A percentile compares a stretch with the other conserved stretches of the same genome.
These are phyloP conservation scores for Kentomonas sorsogonicus DNA, from an alignment of 208 protist genomes.

Conservation along the genomic window DNA sequence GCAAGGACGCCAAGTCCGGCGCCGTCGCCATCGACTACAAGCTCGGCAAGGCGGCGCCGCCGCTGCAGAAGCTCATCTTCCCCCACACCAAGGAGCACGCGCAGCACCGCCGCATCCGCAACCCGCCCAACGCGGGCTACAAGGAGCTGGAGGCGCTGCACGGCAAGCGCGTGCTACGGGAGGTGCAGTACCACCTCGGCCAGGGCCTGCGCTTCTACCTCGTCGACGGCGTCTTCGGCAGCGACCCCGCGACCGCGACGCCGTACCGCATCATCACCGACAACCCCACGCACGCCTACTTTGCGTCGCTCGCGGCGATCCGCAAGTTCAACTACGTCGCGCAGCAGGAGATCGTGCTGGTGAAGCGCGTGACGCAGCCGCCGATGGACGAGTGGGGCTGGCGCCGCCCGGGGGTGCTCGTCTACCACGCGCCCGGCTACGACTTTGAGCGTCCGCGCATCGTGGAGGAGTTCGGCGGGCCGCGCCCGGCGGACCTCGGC, in stretches of 20 bases:
- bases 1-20: conserved; percentile 45
- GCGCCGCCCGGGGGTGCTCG: conserved; percentile 70
- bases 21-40: conserved; percentile 53
- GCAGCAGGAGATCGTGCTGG: conserved; percentile 80
- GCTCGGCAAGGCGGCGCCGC: conserved; percentile 19
- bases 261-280: conserved; percentile 88
- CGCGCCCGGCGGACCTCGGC: conserved; percentile 76
- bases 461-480: conserved; percentile 89
- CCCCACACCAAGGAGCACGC: conserved; percentile 82
- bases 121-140: conserved; percentile 51
- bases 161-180: conserved; percentile 81
- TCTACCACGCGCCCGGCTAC: conserved; percentile 84
- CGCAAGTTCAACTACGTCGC: conserved; percentile 83
- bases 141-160: conserved; percentile 58
- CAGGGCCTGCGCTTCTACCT: conserved; percentile 87
- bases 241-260: conserved; percentile 56
- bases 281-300: conserved; percentile 86
- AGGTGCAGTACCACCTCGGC: conserved; percentile 87
- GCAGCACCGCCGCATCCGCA: conserved; percentile 72
- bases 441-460: conserved; percentile 83
- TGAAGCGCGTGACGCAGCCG: conserved; percentile 75
- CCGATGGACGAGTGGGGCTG: conserved; percentile 88
- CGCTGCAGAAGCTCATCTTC: conserved; percentile 52
- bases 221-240: conserved; percentile 84
- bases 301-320: conserved; percentile 69